phyloP scores from a whole-genome alignment of 805 yeast species.

The Clavispora phyllophila region DNA sequence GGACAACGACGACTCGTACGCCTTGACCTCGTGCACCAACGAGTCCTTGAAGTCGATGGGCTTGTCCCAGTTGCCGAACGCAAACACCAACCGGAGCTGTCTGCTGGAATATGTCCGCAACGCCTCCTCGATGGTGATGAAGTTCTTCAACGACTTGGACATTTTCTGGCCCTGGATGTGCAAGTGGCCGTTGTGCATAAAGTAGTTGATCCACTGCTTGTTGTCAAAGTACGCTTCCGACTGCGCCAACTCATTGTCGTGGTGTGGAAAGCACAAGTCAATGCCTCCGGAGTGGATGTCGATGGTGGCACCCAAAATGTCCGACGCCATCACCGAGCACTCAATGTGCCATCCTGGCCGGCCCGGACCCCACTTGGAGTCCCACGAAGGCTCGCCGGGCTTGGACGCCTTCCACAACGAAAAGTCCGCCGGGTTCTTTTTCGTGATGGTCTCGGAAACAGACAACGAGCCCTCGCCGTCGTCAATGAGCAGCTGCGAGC shows the following conservation, averaged over 20 bases:
- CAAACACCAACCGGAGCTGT: slow-evolving; percentile 87
- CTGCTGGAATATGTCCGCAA: slow-evolving; percentile 64
- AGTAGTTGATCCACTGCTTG: slow-evolving; percentile 94
- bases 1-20: slow-evolving; percentile 66
- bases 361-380: slow-evolving; percentile 93
- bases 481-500: slow-evolving; percentile 73
- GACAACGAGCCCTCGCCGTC: slow-evolving; percentile 93
- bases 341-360: slow-evolving; percentile 99
- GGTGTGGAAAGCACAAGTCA: slow-evolving; percentile 97
- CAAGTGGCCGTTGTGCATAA: slow-evolving; percentile 93
- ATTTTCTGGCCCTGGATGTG: slow-evolving; percentile 98
- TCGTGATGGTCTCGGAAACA: slow-evolving; percentile 44
- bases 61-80: slow-evolving; percentile 86
- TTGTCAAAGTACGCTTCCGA: slow-evolving; percentile 88
- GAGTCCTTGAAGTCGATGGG: slow-evolving; percentile 89
- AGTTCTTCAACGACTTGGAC: slow-evolving; percentile 93
- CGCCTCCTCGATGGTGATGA: slow-evolving; percentile 92
- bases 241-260: slow-evolving; percentile 97
- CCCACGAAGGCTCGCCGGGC: slow-evolving; percentile 97
- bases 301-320: slow-evolving; percentile 73
- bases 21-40: slow-evolving; percentile 68
- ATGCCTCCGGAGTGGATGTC: slow-evolving; percentile 97
- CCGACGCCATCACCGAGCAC: slow-evolving; percentile 98
- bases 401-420: slow-evolving; percentile 96
- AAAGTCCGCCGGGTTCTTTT: slow-evolving; percentile 77